Evolutionary conservation across 805 yeast species (phyloP).

Genomic region (Maudiozyma serrabonitensis): DNA sequence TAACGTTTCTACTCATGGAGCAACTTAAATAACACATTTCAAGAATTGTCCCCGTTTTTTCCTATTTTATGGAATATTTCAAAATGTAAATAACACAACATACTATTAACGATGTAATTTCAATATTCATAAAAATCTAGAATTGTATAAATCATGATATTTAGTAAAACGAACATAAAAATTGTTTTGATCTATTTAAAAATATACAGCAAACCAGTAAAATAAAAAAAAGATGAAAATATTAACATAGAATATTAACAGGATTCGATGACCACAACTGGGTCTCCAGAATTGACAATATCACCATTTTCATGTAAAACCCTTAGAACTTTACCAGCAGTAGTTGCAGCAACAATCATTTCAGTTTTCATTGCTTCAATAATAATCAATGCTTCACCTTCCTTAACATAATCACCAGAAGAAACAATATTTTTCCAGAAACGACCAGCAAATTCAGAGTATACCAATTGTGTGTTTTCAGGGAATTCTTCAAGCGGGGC

Average conservation of each 20-base stretch:
- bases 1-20: neutral
- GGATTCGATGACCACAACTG: constrained; percentile 56
- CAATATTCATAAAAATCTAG: neutral
- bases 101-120: neutral
- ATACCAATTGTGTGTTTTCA: constrained; percentile 74
- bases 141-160: neutral
- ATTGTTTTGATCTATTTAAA: neutral
- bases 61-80: neutral
- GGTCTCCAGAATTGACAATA: constrained; percentile 94
- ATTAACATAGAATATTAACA: too few species aligned
- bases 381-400: constrained; percentile 74
- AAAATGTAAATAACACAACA: neutral
- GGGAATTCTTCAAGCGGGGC: constrained; percentile 48
- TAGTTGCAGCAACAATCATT: constrained; percentile 74
- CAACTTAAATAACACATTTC: neutral
- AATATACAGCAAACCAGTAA: too few species aligned
- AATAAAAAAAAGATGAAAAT: too few species aligned
- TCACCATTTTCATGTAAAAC: constrained; percentile 80
- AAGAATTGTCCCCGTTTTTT: neutral
- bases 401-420: constrained; percentile 65
- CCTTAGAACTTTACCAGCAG: constrained; percentile 61
- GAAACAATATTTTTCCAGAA: constrained; percentile 87
- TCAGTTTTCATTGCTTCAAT: constrained; percentile 99
- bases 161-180: neutral
- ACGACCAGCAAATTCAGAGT: constrained; percentile 93